phyloP scores from a whole-genome alignment of 106 monocot species.

The Platanthera zijinensis region DNA sequence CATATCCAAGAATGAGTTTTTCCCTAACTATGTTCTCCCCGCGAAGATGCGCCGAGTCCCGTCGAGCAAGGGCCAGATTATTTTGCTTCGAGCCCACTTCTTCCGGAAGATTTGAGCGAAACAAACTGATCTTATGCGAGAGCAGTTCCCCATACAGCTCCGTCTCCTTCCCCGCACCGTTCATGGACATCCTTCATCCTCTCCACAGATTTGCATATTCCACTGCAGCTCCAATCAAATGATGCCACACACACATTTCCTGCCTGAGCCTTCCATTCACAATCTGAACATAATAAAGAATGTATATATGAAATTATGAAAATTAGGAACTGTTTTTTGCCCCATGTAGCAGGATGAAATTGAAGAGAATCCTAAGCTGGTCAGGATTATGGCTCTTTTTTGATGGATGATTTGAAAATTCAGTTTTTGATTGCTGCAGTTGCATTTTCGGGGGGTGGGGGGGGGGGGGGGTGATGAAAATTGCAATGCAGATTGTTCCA shows the following conservation, averaged over 20 bases:
- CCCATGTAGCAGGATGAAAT: too few relatives aligned
- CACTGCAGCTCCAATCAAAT: conserved; percentile 67
- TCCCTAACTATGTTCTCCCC: too few relatives aligned
- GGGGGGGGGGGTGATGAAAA: neutral
- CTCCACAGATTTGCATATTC: conserved; percentile 55
- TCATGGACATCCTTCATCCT: conserved; percentile 47
- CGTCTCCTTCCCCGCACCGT: conserved; percentile 54
- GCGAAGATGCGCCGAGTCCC: too few relatives aligned
- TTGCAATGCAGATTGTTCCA: neutral
- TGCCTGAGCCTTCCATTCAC: conserved; percentile 59
- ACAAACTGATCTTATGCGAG: conserved; percentile 17
- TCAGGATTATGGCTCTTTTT: too few relatives aligned
- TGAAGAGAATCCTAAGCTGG: too few relatives aligned
- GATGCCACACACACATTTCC: conserved; percentile 55
- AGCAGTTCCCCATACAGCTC: conserved; percentile 34
- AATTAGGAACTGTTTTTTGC: too few relatives aligned
- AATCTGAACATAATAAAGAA: conserved; percentile 20
- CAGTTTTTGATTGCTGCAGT: too few relatives aligned
- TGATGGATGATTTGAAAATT: too few relatives aligned
- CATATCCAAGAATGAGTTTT: neutral
- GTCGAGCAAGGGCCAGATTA: neutral
- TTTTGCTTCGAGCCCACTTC: neutral
- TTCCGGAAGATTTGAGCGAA: neutral
- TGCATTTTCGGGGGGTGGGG: too few relatives aligned
- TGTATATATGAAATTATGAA: neutral